Conservation (phyloP, 768 basidiomycete genomes). For the Filobasidium wieringae region DNA sequence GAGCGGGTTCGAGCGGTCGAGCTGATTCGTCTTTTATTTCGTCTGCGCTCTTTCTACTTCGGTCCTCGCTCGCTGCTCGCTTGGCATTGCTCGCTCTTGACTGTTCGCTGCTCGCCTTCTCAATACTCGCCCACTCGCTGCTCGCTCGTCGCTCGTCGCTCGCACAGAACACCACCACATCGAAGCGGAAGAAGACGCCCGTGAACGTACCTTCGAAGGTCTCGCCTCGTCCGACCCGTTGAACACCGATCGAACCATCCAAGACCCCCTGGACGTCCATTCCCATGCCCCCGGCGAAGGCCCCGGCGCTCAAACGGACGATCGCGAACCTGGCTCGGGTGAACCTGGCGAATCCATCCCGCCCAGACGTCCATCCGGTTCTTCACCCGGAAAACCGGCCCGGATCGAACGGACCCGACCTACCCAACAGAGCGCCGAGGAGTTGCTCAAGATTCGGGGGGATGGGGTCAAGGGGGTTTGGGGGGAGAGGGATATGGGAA, state of each 20-base stretch:
- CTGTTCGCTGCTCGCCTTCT: not conserved
- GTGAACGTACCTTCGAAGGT: conserved; percentile 74
- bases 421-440: conserved; percentile 47
- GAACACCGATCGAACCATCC: conserved; percentile 47
- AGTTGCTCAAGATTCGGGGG: conserved; percentile 45
- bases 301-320: not conserved
- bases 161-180: conserved; percentile 62
- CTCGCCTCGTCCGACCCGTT: conserved; percentile 47
- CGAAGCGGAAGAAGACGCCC: conserved; percentile 68
- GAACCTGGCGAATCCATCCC: not conserved
- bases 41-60: no score
- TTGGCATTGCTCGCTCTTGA: not conserved
- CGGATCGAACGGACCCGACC: conserved; percentile 8
- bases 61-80: no score
- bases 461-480: conserved; percentile 55
- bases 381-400: conserved; percentile 3
- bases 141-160: not conserved
- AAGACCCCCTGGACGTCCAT: conserved; percentile 36
- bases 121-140: not conserved
- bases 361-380: conserved; percentile 22
- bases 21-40: no score
- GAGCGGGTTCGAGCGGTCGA: no score
- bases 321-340: no score
- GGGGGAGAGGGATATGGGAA: conserved; percentile 55
- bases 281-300: not conserved